Percentiles rank a stretch among this genome's conserved stretches.
phyloP scores from a whole-genome alignment of 352 stramenopile genomes.

The Pilasporangium apinafurcum region DNA sequence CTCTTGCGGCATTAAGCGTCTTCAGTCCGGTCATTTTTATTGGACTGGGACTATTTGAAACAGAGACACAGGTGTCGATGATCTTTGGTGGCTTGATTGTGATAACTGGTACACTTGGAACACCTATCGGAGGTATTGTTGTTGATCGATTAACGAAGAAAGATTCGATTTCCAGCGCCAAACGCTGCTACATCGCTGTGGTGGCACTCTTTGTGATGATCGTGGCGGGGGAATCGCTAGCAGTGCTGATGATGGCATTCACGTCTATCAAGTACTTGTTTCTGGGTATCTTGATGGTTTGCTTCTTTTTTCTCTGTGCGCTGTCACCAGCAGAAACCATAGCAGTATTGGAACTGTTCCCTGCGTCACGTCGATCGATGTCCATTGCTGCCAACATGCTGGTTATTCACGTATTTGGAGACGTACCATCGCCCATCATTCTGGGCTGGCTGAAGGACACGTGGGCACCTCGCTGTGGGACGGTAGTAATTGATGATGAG shows the following conservation, averaged over 20 bases:
- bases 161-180: conserved; percentile 16
- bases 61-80: conserved; percentile 75
- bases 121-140: conserved; percentile 79
- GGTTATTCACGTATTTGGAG: conserved; percentile 89
- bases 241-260: conserved; percentile 55
- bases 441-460: conserved; percentile 91
- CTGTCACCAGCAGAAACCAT: conserved; percentile 78
- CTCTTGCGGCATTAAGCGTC: conserved; percentile 74
- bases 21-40: conserved; percentile 89
- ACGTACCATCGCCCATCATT: conserved; percentile 92
- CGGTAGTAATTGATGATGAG: conserved; percentile 51
- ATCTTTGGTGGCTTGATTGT: conserved; percentile 84
- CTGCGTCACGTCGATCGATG: conserved; percentile 82
- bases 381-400: conserved; percentile 89
- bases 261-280: conserved; percentile 46
- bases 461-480: conserved; percentile 86
- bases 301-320: conserved; percentile 72
- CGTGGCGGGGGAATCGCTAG: conserved; percentile 38
- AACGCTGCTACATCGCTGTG: conserved; percentile 48
- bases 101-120: conserved; percentile 84
- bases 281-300: conserved; percentile 59
- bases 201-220: conserved; percentile 71
- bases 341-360: conserved; percentile 87
- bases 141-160: conserved; percentile 46
- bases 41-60: conserved; percentile 82